phyloP scores from a whole-genome alignment of 106 monocot species.

The Dioscorea alata region DNA sequence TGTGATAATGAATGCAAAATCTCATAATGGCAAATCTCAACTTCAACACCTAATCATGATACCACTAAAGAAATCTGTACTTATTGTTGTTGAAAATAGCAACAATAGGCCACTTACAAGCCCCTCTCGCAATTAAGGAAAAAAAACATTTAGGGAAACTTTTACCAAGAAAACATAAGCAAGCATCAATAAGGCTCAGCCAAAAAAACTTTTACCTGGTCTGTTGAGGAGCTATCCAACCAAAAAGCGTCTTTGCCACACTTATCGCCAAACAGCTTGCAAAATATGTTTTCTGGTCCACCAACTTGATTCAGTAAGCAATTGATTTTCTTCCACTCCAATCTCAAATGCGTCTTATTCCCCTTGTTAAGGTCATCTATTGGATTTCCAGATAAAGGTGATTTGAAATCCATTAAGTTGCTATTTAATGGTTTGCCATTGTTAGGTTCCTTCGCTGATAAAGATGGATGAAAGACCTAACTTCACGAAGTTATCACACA shows the following conservation, averaged over 20 bases:
- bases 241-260: constrained; percentile 85
- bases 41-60: no score
- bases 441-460: constrained; percentile 13
- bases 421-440: constrained; percentile 8
- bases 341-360: constrained; percentile 45
- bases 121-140: no score
- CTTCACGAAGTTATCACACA: no score
- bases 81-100: no score
- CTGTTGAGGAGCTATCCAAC: constrained; percentile 94
- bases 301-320: constrained; percentile 52
- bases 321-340: constrained; percentile 80
- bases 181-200: no score
- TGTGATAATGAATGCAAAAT: no score
- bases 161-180: no score
- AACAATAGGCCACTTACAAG: no score
- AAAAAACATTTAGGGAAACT: no score
- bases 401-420: neutral
- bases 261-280: constrained; percentile 59
- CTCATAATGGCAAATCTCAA: no score
- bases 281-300: constrained; percentile 68
- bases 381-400: constrained; percentile 12
- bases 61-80: no score
- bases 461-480: constrained; percentile 35
- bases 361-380: constrained; percentile 1
- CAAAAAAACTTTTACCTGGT: constrained; percentile 40